Percentiles rank a stretch among this genome's conserved stretches.
Evolutionary conservation across 805 yeast species (phyloP).

Genomic region (Metschnikowia vanudenii): DNA sequence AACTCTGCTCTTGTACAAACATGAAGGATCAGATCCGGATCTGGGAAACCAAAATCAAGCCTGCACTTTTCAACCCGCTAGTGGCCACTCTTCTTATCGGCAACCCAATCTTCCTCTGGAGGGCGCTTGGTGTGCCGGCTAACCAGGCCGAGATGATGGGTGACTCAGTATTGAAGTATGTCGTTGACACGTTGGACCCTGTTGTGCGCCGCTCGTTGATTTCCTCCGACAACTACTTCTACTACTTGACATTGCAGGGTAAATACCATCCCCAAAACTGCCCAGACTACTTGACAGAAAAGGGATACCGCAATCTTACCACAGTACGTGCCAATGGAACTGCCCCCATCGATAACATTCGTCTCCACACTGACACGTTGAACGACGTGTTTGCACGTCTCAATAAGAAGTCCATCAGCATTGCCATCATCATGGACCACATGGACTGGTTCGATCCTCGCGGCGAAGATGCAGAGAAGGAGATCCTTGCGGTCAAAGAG

Average conservation of each 20-base stretch:
- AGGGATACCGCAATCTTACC: constrained; percentile 53
- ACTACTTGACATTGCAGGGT: constrained; percentile 66
- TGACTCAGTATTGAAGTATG: constrained; percentile 64
- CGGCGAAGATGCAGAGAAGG: constrained; percentile 61
- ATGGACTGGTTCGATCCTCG: constrained; percentile 86
- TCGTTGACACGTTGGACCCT: constrained; percentile 78
- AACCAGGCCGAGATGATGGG: constrained; percentile 84
- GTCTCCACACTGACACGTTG: constrained; percentile 77
- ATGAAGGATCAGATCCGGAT: constrained; percentile 61
- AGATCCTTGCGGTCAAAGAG: constrained; percentile 59
- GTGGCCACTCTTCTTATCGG: constrained; percentile 68
- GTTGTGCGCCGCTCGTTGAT: constrained; percentile 60
- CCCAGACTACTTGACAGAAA: constrained; percentile 68
- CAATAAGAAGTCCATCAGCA: constrained; percentile 59
- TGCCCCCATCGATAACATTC: constrained; percentile 64
- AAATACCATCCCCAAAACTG: constrained; percentile 61
- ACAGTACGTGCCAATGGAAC: constrained; percentile 26
- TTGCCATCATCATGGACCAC: constrained; percentile 85
- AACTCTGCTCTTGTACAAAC: constrained; percentile 55
- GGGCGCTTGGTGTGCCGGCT: constrained; percentile 84
- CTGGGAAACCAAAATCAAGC: constrained; percentile 64
- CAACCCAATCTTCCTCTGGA: constrained; percentile 86
- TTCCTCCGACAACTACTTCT: constrained; percentile 73
- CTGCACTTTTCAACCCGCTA: constrained; percentile 67
- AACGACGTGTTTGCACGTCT: constrained; percentile 73